Conservation (phyloP, 805 yeast species). For the Ogataea trehalophila region DNA sequence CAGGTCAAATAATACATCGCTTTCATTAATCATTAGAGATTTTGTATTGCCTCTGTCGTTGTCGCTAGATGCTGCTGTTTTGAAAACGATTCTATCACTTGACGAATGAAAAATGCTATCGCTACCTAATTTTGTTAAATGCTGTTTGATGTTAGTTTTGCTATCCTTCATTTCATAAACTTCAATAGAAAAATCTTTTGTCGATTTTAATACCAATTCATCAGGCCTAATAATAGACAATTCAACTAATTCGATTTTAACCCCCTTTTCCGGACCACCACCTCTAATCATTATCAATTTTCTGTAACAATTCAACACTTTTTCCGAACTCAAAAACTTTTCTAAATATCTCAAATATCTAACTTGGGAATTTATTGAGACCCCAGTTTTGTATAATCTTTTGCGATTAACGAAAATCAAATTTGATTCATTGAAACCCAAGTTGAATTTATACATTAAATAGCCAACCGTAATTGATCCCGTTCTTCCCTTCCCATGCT, state of each 20-base stretch:
- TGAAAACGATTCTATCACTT: no score
- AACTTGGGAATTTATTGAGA: slow-evolving; percentile 65
- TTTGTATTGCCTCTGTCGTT: no score
- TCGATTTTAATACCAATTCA: neutral
- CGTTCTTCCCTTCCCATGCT: slow-evolving; percentile 89
- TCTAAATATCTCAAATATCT: slow-evolving; percentile 57
- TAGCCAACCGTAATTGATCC: slow-evolving; percentile 74
- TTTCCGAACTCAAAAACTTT: slow-evolving; percentile 7
- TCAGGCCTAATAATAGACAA: neutral
- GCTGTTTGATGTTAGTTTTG: no score
- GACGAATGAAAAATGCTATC: no score
- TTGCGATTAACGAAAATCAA: slow-evolving; percentile 50
- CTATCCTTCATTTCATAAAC: neutral
- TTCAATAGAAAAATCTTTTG: neutral
- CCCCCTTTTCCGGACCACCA: neutral
- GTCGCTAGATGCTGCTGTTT: no score
- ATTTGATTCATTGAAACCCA: slow-evolving; percentile 43
- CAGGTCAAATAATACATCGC: neutral
- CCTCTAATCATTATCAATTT: neutral
- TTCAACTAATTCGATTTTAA: neutral
- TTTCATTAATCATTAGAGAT: neutral
- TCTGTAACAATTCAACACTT: slow-evolving; percentile 4
- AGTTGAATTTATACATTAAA: slow-evolving; percentile 44
- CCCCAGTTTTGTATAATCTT: slow-evolving; percentile 55
- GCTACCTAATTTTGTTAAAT: no score